Evolutionary conservation across 2,329 filamentous ascomycete genomes (phyloP).

Genomic region (Thelonectria blattea): DNA sequence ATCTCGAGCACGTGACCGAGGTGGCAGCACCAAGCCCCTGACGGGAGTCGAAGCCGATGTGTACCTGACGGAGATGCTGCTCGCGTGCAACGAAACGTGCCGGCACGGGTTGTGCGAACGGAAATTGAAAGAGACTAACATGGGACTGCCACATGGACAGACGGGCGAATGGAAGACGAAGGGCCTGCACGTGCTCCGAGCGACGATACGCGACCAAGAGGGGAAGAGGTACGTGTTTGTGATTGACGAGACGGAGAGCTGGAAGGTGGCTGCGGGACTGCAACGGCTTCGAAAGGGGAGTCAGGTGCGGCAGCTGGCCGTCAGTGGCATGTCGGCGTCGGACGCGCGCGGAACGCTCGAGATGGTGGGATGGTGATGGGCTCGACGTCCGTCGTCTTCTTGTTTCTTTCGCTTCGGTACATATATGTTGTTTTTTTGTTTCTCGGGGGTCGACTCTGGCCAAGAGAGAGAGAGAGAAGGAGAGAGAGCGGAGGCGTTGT

Average conservation of each 20-base stretch:
- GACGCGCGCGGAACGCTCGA: conserved; percentile 64
- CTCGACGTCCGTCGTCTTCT: conserved; percentile 24
- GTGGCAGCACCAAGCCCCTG: conserved; percentile 56
- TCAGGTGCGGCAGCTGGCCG: conserved; percentile 64
- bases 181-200: conserved; percentile 67
- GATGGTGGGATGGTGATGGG: conserved; percentile 59
- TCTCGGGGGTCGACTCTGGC: conserved; percentile 16
- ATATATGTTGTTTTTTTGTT: conserved; percentile 35
- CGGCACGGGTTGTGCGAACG: conserved; percentile 58
- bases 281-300: conserved; percentile 66
- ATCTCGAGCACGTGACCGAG: conserved; percentile 55
- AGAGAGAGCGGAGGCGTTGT: conserved; percentile 24
- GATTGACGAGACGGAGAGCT: conserved; percentile 67
- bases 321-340: conserved; percentile 59
- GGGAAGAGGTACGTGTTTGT: conserved; percentile 71
- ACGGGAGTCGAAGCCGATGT: conserved; percentile 70
- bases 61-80: conserved; percentile 67
- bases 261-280: conserved; percentile 70
- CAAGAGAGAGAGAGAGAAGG: conserved; percentile 19
- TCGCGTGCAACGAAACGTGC: conserved; percentile 69
- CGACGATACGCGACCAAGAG: conserved; percentile 69
- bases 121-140: conserved; percentile 52
- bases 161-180: conserved; percentile 61
- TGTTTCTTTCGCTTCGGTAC: conserved; percentile 34
- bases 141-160: conserved; percentile 49